Base-by-base conservation (phyloP, 345 rosid genomes). In the Melastoma malabathricum region DNA sequence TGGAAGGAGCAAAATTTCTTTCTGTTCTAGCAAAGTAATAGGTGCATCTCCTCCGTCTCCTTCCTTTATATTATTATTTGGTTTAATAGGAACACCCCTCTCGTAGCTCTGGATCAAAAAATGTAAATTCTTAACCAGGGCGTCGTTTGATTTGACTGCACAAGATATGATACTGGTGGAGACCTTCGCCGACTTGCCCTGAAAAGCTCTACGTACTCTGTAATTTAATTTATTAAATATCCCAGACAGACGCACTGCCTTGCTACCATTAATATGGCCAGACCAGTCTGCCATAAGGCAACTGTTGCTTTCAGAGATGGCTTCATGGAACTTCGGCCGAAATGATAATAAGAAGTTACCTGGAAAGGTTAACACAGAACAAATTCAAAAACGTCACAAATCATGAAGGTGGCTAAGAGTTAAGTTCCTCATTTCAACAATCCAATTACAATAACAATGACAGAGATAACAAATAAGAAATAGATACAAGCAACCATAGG, bases 271-370 rank as follows among this genome's bases (percentile, higher is more conserved):
- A 52, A 90, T 78, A 59, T 86, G 90, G 51, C 80, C 89, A 45
- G 98, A 86, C 96, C 94, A 90, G 60, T 72, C 88, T 48, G 73
- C 80, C 56, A 77, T 76, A 55, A 76, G 68, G 27, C 75, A 54
- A 58, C 68, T 66, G 63, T 51, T 66, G 51, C 69, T 61, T 59
- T 62, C 66, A 49, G 58, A 58, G 53, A 65, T 52, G 57, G 54
- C 69, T 55, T 71, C 74, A 65, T 79, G 55, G 45, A 81, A 62
- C 66, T 78, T 72, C 48, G 98, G 98, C 75, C 94, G 75, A 72
- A 90, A 83, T 52, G 98, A 81, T 62, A 90, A 75, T 58, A 86
- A 73, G 74, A 86, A 83, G 65, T 86, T 90, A 47, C 96, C 98
- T 90, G 90, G 69, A 72, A 66, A 52, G 59, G 17, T 59, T 54